Percentiles rank a stretch among this genome's conserved stretches.
These are phyloP conservation scores for Rhododendron mucronatum DNA, from an alignment of 148 eudicot genomes.

Conservation along the genomic window DNA sequence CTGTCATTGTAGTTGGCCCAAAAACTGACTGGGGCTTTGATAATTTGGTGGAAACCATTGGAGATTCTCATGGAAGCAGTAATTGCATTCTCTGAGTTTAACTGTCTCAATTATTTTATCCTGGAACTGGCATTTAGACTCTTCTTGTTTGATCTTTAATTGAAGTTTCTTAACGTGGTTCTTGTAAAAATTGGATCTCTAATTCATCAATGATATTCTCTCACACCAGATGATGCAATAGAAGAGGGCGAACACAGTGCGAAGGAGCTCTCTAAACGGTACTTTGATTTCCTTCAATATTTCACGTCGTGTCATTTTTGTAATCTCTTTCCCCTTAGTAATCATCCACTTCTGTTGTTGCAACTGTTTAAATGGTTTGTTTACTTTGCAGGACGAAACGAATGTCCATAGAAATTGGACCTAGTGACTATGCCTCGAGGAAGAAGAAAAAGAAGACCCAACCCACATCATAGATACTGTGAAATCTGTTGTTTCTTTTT, in stretches of 20 bases:
- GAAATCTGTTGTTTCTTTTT: neutral
- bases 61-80: neutral
- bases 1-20: neutral
- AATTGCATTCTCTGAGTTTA: neutral
- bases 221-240: constrained; percentile 32
- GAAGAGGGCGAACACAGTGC: constrained; percentile 46
- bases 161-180: neutral
- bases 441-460: constrained; percentile 76
- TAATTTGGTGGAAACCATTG: neutral
- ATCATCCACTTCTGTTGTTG: neutral
- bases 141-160: neutral
- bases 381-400: constrained; percentile 62
- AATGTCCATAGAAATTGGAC: constrained; percentile 75
- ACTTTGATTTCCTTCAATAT: neutral
- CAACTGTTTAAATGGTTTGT: neutral
- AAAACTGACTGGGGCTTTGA: neutral
- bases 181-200: neutral
- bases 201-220: neutral
- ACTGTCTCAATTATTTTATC: neutral
- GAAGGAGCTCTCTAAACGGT: constrained; percentile 59
- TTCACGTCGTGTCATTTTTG: neutral
- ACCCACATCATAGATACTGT: constrained; percentile 22
- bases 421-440: constrained; percentile 62
- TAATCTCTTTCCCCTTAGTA: neutral
- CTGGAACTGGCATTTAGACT: neutral